A percentile compares a stretch with the other conserved stretches of the same genome.
phyloP scores from a whole-genome alignment of 2,329 filamentous ascomycete genomes.

The Huntiella decipiens region DNA sequence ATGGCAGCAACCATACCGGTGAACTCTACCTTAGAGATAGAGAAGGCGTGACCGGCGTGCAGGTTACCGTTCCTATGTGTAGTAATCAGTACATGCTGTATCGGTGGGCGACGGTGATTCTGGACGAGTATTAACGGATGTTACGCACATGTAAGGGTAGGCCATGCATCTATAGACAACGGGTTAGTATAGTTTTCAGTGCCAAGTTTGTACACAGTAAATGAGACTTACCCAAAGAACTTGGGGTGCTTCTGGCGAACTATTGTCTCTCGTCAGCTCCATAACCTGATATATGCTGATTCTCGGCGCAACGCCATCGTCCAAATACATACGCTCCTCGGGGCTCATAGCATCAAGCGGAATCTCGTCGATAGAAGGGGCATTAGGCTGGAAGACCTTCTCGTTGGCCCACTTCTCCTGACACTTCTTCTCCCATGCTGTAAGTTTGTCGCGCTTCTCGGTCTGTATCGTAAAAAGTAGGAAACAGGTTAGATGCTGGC shows the following conservation, averaged over 20 bases:
- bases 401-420: constrained; percentile 43
- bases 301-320: background rate
- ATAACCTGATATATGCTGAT: background rate
- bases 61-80: constrained; percentile 52
- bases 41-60: constrained; percentile 86
- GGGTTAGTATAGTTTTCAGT: background rate
- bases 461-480: constrained; percentile 31
- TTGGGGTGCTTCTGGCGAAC: constrained; percentile 69
- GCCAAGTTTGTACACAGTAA: constrained; percentile 22
- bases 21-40: constrained; percentile 85
- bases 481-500: background rate
- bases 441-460: constrained; percentile 68
- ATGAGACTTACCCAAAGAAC: constrained; percentile 56
- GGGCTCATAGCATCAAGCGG: constrained; percentile 55
- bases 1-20: constrained; percentile 70
- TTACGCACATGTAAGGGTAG: constrained; percentile 20
- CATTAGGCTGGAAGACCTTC: constrained; percentile 67
- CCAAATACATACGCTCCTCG: constrained; percentile 29
- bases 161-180: constrained; percentile 19
- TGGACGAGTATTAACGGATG: constrained; percentile 12
- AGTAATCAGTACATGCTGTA: constrained; percentile 33
- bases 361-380: constrained; percentile 60
- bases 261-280: background rate
- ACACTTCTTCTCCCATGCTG: constrained; percentile 78
- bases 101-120: background rate